Percentiles rank a stretch among this genome's conserved stretches.
These are phyloP conservation scores for Blastocystis sp. DNA, from an alignment of 352 stramenopile genomes.

Conservation along the genomic window DNA sequence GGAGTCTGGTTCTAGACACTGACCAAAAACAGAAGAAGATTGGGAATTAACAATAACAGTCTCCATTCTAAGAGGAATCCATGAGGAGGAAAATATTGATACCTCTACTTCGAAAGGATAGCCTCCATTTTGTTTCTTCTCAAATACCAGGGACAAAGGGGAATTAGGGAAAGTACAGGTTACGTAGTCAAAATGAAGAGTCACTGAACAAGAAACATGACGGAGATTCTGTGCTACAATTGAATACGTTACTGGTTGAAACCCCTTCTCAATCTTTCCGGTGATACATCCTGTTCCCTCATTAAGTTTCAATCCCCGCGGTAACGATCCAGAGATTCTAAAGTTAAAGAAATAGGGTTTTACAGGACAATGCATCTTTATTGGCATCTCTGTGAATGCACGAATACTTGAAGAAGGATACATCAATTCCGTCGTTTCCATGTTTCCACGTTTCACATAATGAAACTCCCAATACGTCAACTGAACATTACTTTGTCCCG, in stretches of 20 bases:
- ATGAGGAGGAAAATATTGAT: neutral
- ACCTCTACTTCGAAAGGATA: neutral
- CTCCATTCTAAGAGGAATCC: neutral
- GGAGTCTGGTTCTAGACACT: neutral
- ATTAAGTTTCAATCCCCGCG: constrained; percentile 24
- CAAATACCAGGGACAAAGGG: neutral
- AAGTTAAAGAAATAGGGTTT: neutral
- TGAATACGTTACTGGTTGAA: neutral
- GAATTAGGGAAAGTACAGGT: neutral
- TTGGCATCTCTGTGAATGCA: neutral
- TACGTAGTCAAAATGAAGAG: neutral
- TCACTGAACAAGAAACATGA: neutral
- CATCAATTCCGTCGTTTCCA: neutral
- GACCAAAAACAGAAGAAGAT: neutral
- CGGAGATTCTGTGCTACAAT: neutral
- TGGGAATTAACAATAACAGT: too few relatives aligned
- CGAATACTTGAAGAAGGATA: neutral
- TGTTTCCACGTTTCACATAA: neutral
- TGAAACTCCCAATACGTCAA: neutral
- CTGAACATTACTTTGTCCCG: neutral
- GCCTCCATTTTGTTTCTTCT: neutral
- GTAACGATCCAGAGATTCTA: neutral
- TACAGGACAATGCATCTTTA: neutral
- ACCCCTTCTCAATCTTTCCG: neutral
- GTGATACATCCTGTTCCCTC: constrained; percentile 22